Evolutionary conservation across 805 yeast species (phyloP), one percentile per base, ranked within the genome.

Genomic region (Myxozyma melibiosi): DNA sequence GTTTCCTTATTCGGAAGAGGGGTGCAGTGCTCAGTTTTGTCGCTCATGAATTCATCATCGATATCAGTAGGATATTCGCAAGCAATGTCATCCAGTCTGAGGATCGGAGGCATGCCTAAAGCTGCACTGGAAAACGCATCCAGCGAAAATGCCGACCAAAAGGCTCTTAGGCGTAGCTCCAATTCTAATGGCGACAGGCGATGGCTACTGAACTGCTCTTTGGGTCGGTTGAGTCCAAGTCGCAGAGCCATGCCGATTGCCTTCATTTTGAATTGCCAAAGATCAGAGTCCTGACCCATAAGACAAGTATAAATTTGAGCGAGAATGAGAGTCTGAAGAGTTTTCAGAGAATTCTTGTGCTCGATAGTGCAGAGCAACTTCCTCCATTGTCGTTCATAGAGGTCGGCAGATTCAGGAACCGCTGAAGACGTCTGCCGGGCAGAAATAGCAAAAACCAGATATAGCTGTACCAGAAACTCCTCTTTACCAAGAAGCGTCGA

Each of bases 161-260:
- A 90, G 38, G 88, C 71, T 34, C 88, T 80, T 68, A 96, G 80
- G 61, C 96, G 78, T 67, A 88, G 89, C 61, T 91, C 90, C 71
- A 86, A 94, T 74, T 86, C 91, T 58, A 83, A 77, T 3, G 88
- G 90, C 0, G 91, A 84, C 3, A 57, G 35, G 14, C 28, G 50
- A 20, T 45, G 50, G n/a, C 33, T 45, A 18, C 55, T 54, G 49
- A 63, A 62, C 30, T 58, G 51, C 33, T 62, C 57, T 8, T 96
- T 96, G 70, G 96, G 86, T 64, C 95, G 78, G 69, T 90, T 96
- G 43, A 90, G 75, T 65, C 97, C 80, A 51, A 90, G 74, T 65
- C 90, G 94, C 66, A 88, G 95, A 3, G 91, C 85, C 91, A 88
- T 86, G 27, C 90, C 84, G 11, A 86, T 82, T 6, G 86, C 84